phyloP scores from a whole-genome alignment of 73 alveolate genomes.

The Blepharisma stoltei region DNA sequence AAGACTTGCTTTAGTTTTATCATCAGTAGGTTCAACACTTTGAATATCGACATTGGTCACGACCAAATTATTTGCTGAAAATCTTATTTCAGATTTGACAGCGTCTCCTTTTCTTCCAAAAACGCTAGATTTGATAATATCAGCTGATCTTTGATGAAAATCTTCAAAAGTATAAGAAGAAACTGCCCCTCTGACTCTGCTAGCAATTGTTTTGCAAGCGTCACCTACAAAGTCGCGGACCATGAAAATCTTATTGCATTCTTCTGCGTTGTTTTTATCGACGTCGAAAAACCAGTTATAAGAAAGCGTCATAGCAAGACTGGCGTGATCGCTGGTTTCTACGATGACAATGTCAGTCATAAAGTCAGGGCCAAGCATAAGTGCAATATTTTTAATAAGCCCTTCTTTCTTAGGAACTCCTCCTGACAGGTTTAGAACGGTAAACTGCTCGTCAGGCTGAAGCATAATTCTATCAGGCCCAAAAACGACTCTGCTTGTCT shows the following conservation, averaged over 20 bases:
- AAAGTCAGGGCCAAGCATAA: slow-evolving; percentile 70
- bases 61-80: slow-evolving; percentile 50
- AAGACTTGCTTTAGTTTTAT: slow-evolving; percentile 51
- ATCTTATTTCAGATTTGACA: slow-evolving; percentile 35
- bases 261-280: slow-evolving; percentile 42
- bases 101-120: slow-evolving; percentile 54
- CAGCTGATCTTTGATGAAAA: slow-evolving; percentile 59
- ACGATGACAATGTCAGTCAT: slow-evolving; percentile 65
- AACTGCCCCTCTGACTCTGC: slow-evolving; percentile 83
- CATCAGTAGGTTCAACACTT: slow-evolving; percentile 67
- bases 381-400: slow-evolving; percentile 43
- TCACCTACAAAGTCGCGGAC: slow-evolving; percentile 79
- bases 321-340: slow-evolving; percentile 85
- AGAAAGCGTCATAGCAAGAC: slow-evolving; percentile 52
- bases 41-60: slow-evolving; percentile 70
- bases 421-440: slow-evolving; percentile 64
- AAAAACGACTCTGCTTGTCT: slow-evolving; percentile 56
- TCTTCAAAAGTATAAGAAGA: slow-evolving; percentile 60
- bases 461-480: slow-evolving; percentile 82
- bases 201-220: slow-evolving; percentile 74
- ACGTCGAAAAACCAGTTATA: slow-evolving; percentile 71
- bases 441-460: slow-evolving; percentile 74
- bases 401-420: slow-evolving; percentile 67
- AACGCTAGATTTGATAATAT: slow-evolving; percentile 50
- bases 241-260: slow-evolving; percentile 53